Evolutionary conservation across 139 green algal genomes (phyloP).

Genomic region (Chlamydomonas applanata): DNA sequence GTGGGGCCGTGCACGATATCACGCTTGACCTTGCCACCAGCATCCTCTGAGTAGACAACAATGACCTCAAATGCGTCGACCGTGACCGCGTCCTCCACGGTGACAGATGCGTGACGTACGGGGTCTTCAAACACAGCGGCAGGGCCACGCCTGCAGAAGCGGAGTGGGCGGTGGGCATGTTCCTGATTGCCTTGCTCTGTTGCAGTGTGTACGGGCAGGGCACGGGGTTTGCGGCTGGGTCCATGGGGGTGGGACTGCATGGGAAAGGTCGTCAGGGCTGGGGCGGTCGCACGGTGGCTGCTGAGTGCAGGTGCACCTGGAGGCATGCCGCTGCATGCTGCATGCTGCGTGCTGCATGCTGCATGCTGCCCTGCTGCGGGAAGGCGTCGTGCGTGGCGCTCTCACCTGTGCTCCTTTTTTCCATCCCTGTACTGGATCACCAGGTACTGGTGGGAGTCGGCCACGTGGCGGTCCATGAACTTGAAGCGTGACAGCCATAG

Average conservation of each 20-base stretch:
- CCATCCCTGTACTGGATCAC: slow-evolving; percentile 9
- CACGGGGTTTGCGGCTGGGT: too few species aligned
- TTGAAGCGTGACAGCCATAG: too few species aligned
- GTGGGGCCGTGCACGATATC: slow-evolving; percentile 16
- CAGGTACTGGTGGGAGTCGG: slow-evolving; percentile 13
- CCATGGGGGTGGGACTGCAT: not conserved
- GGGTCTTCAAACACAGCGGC: slow-evolving; percentile 16
- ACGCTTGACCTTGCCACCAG: slow-evolving; percentile 11
- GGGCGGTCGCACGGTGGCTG: not conserved
- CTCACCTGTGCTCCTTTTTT: slow-evolving; percentile 15
- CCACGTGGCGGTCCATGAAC: slow-evolving; percentile 7
- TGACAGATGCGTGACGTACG: slow-evolving; percentile 3
- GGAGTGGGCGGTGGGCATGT: not conserved
- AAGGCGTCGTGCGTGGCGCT: too few species aligned
- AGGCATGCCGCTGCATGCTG: too few species aligned
- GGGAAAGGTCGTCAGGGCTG: not conserved
- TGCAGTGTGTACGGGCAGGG: too few species aligned
- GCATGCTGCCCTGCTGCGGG: too few species aligned
- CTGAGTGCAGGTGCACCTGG: not conserved
- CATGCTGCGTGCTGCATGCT: too few species aligned
- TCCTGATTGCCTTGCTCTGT: too few species aligned
- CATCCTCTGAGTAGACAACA: slow-evolving; percentile 21
- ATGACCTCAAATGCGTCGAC: slow-evolving; percentile 21
- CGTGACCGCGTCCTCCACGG: slow-evolving; percentile 17
- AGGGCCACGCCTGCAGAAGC: slow-evolving; percentile 13